Evolutionary conservation across 371 early-diverging fungal genomes (phyloP).

Genomic region (Lichtheimia ramosa): DNA sequence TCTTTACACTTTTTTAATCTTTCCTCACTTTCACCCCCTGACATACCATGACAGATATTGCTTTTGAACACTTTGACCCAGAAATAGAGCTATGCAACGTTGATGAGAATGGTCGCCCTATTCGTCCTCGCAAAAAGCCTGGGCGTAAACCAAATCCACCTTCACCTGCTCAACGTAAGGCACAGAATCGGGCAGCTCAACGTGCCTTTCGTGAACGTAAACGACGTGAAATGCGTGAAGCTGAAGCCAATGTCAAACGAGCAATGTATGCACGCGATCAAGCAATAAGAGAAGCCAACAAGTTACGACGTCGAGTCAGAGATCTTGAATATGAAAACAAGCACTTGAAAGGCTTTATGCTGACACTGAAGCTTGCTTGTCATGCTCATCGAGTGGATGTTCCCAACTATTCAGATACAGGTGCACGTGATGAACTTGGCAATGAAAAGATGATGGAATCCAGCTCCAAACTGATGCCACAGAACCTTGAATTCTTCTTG

Average conservation of each 20-base stretch:
- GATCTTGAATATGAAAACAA: slow-evolving; percentile 34
- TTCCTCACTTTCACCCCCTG: neutral
- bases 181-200: slow-evolving; percentile 31
- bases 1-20: slow-evolving; percentile 3
- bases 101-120: slow-evolving; percentile 31
- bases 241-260: slow-evolving; percentile 35
- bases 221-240: slow-evolving; percentile 41
- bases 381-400: slow-evolving; percentile 33
- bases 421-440: slow-evolving; percentile 33
- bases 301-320: slow-evolving; percentile 18
- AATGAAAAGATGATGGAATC: slow-evolving; percentile 32
- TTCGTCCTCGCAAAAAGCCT: slow-evolving; percentile 33
- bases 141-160: slow-evolving; percentile 34
- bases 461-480: slow-evolving; percentile 34
- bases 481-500: slow-evolving; percentile 40
- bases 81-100: slow-evolving; percentile 26
- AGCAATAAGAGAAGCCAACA: slow-evolving; percentile 17
- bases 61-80: slow-evolving; percentile 40
- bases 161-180: slow-evolving; percentile 52
- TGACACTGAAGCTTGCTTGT: slow-evolving; percentile 38
- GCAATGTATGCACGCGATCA: slow-evolving; percentile 27
- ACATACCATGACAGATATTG: slow-evolving; percentile 23
- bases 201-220: slow-evolving; percentile 33
- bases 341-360: slow-evolving; percentile 30
- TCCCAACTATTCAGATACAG: slow-evolving; percentile 34